Conservation (phyloP, 176 grass and related monocot genomes). For the Microstegium vimineum region DNA sequence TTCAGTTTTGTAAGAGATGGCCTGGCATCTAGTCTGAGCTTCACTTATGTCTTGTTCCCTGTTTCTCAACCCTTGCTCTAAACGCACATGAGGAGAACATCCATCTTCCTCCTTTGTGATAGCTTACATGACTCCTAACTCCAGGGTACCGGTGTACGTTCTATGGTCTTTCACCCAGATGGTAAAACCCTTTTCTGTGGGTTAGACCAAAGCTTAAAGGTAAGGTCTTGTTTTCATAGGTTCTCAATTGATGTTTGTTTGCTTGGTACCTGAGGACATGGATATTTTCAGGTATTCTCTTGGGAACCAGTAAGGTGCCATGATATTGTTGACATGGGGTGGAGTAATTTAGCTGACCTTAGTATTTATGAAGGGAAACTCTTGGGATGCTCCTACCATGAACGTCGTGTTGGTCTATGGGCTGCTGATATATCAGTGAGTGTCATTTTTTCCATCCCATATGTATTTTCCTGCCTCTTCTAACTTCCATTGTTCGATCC, state of each 20-base stretch:
- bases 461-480: slow-evolving; percentile 18
- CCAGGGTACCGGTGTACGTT: slow-evolving; percentile 58
- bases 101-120: neutral
- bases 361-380: slow-evolving; percentile 99
- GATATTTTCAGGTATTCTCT: slow-evolving; percentile 73
- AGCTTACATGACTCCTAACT: neutral
- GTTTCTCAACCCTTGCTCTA: slow-evolving; percentile 2
- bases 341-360: slow-evolving; percentile 84
- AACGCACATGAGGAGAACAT: neutral
- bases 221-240: slow-evolving; percentile 27
- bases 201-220: slow-evolving; percentile 77
- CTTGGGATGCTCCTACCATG: slow-evolving; percentile 80
- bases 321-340: slow-evolving; percentile 86
- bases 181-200: slow-evolving; percentile 94
- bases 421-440: slow-evolving; percentile 92
- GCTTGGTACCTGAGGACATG: slow-evolving; percentile 14
- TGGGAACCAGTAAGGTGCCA: slow-evolving; percentile 97
- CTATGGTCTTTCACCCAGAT: slow-evolving; percentile 96
- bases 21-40: slow-evolving; percentile 14
- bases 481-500: slow-evolving; percentile 31
- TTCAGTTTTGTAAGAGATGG: neutral
- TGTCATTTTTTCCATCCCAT: slow-evolving; percentile 11
- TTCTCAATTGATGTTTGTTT: neutral
- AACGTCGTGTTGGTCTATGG: slow-evolving; percentile 83
- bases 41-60: neutral